These are phyloP conservation scores for Cercophora scortea DNA, from an alignment of 495 filamentous ascomycete genomes.

Conservation along the genomic window DNA sequence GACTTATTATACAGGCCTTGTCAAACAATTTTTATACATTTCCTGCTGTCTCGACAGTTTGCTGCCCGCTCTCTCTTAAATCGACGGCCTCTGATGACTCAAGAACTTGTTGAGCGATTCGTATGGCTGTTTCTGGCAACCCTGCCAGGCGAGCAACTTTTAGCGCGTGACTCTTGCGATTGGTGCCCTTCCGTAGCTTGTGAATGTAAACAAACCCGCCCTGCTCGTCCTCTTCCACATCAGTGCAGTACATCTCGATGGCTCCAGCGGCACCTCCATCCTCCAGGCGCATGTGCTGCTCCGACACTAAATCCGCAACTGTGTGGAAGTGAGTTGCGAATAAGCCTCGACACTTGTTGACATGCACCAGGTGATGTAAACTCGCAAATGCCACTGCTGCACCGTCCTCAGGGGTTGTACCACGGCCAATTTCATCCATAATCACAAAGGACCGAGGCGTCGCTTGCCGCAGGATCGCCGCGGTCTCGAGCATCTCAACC, in stretches of 20 bases:
- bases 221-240: slow-evolving; percentile 61
- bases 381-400: slow-evolving; percentile 83
- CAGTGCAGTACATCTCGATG: slow-evolving; percentile 81
- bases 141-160: slow-evolving; percentile 88
- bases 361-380: slow-evolving; percentile 68
- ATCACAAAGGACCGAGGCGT: slow-evolving; percentile 79
- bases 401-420: slow-evolving; percentile 88
- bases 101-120: slow-evolving; percentile 43
- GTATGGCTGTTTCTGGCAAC: slow-evolving; percentile 53
- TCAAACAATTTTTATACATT: background rate
- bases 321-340: slow-evolving; percentile 95
- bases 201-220: slow-evolving; percentile 81
- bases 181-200: slow-evolving; percentile 70
- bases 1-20: slow-evolving; percentile 8
- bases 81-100: slow-evolving; percentile 9
- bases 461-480: slow-evolving; percentile 57
- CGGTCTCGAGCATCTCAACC: slow-evolving; percentile 77
- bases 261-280: slow-evolving; percentile 42
- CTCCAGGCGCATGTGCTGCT: slow-evolving; percentile 21
- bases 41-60: background rate
- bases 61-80: background rate
- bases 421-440: slow-evolving; percentile 96
- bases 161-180: slow-evolving; percentile 78
- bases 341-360: slow-evolving; percentile 69
- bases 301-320: slow-evolving; percentile 61